Conservation (phyloP, 495 filamentous ascomycete genomes). For the Wilcoxina mikolae region DNA sequence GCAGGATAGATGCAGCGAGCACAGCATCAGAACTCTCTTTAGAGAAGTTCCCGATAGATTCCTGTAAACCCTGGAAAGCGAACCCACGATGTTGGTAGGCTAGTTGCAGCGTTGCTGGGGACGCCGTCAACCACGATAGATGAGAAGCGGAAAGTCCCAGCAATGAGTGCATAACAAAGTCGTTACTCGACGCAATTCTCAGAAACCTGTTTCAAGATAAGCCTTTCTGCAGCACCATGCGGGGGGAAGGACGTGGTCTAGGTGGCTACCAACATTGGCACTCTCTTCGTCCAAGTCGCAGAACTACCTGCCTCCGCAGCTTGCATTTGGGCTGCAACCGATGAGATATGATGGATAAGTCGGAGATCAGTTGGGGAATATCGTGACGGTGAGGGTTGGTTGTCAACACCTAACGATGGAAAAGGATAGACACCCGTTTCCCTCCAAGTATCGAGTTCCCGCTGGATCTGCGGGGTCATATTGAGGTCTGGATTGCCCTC, state of each 20-base stretch:
- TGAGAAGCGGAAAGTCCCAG: slow-evolving; percentile 84
- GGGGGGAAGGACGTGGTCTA: slow-evolving; percentile 2
- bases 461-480: slow-evolving; percentile 43
- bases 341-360: slow-evolving; percentile 79
- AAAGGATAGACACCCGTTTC: slow-evolving; percentile 76
- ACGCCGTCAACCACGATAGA: slow-evolving; percentile 70
- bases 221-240: not conserved
- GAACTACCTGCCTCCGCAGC: slow-evolving; percentile 63
- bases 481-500: slow-evolving; percentile 69
- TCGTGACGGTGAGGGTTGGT: slow-evolving; percentile 46
- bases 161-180: slow-evolving; percentile 86
- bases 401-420: slow-evolving; percentile 58
- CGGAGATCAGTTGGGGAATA: slow-evolving; percentile 65
- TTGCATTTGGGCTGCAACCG: slow-evolving; percentile 68
- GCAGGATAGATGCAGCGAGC: slow-evolving; percentile 75
- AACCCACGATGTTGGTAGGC: slow-evolving; percentile 72
- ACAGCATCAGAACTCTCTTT: slow-evolving; percentile 79
- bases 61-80: slow-evolving; percentile 75
- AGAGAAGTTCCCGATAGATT: slow-evolving; percentile 73
- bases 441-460: slow-evolving; percentile 68
- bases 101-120: slow-evolving; percentile 66
- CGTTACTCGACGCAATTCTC: slow-evolving; percentile 58
- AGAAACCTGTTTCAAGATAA: slow-evolving; percentile 51
- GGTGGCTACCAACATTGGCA: slow-evolving; percentile 53
- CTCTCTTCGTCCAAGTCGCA: slow-evolving; percentile 80